Base-by-base conservation (phyloP, 371 early-diverging fungal species). In the Mucor irregularis region DNA sequence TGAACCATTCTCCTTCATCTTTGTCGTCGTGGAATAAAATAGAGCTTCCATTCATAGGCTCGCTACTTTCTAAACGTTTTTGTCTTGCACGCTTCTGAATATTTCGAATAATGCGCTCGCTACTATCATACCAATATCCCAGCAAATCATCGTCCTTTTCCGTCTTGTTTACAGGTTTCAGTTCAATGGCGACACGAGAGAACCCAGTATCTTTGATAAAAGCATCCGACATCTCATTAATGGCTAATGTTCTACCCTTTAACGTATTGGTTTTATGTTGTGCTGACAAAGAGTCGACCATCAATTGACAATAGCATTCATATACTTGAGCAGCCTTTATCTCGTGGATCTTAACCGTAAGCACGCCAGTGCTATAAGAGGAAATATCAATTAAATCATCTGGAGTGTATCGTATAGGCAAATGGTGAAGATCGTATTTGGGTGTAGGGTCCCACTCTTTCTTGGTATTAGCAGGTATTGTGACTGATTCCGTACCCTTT, bases 131-230 rank as follows among this genome's bases (percentile, higher is more conserved):
- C 78, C 78, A 78, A 24, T 78, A 74, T 0, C 59, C 71, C 22
- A 73, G 24, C 8, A 49, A 58, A 11, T 49, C 44, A 25, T 69
- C 68, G 26, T 71, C 66, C n/a, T 69, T 71, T 25, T 68, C 71
- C 4, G 51, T 61, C 0, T 42, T 22, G 19, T 53, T 33, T 6
- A 62, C 56, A 5, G 69, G 68, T 17, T 67, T 77, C 33, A 86
- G 49, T 34, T 75, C 62, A 34, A 86, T 71, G 1, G 73, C 70
- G 13, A 86, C 58, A 40, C 74, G 77, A n/a, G 85, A 78, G 19
- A 79, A 82, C 10, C 83, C 84, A 7, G 77, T 71, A 37, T 86
- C 87, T 53, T 84, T 84, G 28, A 86, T 66, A 55, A 84, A 82
- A 0, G 83, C 80, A 53, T 84, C 83, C 0, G 76, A 66, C 3